Base-by-base conservation (phyloP, 2,329 filamentous ascomycete species). In the Macrophomina tecta region DNA sequence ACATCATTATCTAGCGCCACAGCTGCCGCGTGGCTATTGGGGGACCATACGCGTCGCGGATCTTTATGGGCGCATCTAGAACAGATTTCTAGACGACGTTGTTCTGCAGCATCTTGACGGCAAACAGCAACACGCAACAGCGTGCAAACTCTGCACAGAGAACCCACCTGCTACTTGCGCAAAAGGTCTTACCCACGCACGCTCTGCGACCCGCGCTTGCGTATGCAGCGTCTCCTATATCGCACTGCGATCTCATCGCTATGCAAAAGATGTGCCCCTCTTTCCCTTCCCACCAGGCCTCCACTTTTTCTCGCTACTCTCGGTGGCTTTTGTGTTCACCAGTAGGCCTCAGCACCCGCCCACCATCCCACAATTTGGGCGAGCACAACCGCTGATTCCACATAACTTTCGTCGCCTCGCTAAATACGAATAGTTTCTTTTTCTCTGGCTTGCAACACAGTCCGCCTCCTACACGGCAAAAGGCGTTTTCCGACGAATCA, bases 1-100 rank as follows among this genome's bases (percentile, higher is more conserved):
- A 62, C 3, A 32, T 62, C n/a, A 49, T 62, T 62, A 36, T 49
- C 45, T 62, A 62, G 58, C 58, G 58, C 16, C 56, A 9, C 42
- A 48, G 18, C 23, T 30, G 40, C 23, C 38, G 42, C 58, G 42
- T 62, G 58, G 58, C 58, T 23, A 49, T 62, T 62, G 58, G 58
- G 4, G 11, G 32, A 23, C 23, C n/a, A 5, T 16, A 16, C 28
- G 56, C 30, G 23, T 48, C n/a, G 56, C 56, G 11, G 28, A 46
- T 48, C 28, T 28, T 16, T 3, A 61, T 34, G 42, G 30, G 18
- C 32, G 58, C 45, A 16, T 49, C 58, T 23, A 61, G 56, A 61
- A 61, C 56, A 23, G 9, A 23, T 8, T 8, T 61, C n/a, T 14
- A 14, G 12, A 34, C 42, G 8, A 45, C 40, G 16, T 8, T 28